Base-by-base conservation (phyloP, 106 monocot genomes). In the Dioscorea zingiberensis region DNA sequence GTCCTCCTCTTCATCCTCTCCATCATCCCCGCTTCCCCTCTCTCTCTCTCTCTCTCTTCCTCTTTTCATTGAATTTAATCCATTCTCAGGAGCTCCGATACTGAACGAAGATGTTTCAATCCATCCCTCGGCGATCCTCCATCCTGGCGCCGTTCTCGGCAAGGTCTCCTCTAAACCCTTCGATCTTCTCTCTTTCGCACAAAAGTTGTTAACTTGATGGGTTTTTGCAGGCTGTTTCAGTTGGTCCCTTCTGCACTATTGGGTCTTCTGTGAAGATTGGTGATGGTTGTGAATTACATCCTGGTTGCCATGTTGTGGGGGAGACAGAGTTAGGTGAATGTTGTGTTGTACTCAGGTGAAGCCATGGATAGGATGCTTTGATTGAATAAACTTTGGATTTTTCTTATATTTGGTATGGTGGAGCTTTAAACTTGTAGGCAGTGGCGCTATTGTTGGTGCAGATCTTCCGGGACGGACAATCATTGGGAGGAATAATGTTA, bases 391-490 rank as follows among this genome's bases (percentile, higher is more conserved):
- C 7, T 59, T 27, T 28, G 27, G 5, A 18, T 59, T 14, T 59
- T 59, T 59, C 9, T 26, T 25, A 0, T 11, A 27, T 59, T 59
- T 59, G 26, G 49, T 63, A 22, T 26, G 18, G 15, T 61, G 27
- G 57, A 63, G 61, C 60, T 64, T 71, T 58, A 66, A 84, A 70
- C 22, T 68, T 55, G 62, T 80, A 78, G 82, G 77, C 82, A 98
- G 93, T 89, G 98, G 98, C 47, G 93, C 98, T 65, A 70, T 98
- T 82, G 77, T 98, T 80, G 98, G 98, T 68, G 84, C 86, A 47
- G 86, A 98, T 69, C 59, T 93, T 66, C 89, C 93, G 25, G 93
- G 93, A 24, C 68, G 22, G 29, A 93, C 89, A 57, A 80, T 80
- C n/a, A 74, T 89, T 66, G 93, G 93, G 69, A 73, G 73, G 29